phyloP scores from a whole-genome alignment of 345 rosid species.

The Rhizophora mangle region DNA sequence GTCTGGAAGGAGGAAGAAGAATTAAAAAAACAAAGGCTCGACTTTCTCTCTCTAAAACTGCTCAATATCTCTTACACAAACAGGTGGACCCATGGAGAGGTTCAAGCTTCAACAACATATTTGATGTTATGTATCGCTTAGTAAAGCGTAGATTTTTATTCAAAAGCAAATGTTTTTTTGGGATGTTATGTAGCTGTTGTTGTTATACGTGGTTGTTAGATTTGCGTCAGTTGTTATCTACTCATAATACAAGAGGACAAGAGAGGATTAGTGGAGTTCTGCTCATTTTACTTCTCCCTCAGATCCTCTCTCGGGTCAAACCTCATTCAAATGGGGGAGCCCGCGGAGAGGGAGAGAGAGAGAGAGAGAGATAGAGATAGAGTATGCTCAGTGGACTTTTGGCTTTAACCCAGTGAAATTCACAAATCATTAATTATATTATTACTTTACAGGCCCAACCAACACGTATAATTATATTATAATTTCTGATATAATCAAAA shows the following conservation, averaged over 20 bases:
- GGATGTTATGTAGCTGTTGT: too few species aligned
- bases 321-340: slow-evolving; percentile 11
- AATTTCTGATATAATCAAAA: too few species aligned
- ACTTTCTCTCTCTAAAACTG: slow-evolving; percentile 5
- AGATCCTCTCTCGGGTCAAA: slow-evolving; percentile 15
- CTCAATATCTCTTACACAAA: not conserved
- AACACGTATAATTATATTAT: too few species aligned
- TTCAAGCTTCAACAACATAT: slow-evolving; percentile 21
- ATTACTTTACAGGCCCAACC: too few species aligned
- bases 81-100: not conserved
- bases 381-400: too few species aligned
- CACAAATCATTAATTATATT: too few species aligned
- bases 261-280: slow-evolving; percentile 3
- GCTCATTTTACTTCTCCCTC: not conserved
- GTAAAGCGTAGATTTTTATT: slow-evolving; percentile 1
- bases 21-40: not conserved
- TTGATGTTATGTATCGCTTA: not conserved
- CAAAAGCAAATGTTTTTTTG: not conserved
- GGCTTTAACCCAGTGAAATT: too few species aligned
- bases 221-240: not conserved
- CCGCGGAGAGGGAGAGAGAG: not conserved
- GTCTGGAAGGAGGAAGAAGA: not conserved
- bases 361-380: too few species aligned
- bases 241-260: slow-evolving; percentile 8
- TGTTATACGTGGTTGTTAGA: not conserved